Base-by-base conservation (phyloP, 1,284 basidiomycete species). In the Rhodotorula sp. region DNA sequence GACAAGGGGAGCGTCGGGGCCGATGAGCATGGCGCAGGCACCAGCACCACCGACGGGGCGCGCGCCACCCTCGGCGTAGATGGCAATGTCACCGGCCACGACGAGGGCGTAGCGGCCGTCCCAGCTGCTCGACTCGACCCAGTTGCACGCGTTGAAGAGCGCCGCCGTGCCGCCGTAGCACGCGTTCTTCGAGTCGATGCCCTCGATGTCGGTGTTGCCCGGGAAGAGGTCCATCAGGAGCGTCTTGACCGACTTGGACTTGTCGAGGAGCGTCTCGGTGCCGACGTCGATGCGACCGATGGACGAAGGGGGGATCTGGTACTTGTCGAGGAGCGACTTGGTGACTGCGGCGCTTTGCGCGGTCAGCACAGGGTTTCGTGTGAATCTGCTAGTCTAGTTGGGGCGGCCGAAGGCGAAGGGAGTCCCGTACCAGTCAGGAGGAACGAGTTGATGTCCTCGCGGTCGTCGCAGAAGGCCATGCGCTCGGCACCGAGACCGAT, bases 211-310 rank as follows among this genome's bases (percentile, higher is more conserved):
- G 79, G 88, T 89, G 88, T 99, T 99, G 75, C 93, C 96, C 58
- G 89, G 89, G 80, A 99, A 99, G 78, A 99, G 90, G 84, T 97
- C 92, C 96, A 99, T 99, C 74, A 99, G 88, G 70, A 93, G 89
- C 7, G 97, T 98, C 85, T 99, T 99, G 83, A 95, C 94, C 44
- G 96, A 93, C 85, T 99, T 99, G 74, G 94, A 96, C 86, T 99
- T 99, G 88, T 99, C 96, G 79, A 99, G 97, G 84, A 99, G 92
- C 65, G 97, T 98, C 84, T 99, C 97, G 46, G 97, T 99, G 71
- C 96, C 96, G 77, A 99, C 94, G 77, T 99, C 96, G 72, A 99
- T 88, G 77, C 96, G 93, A 71, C 96, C 96, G 81, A 99, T 96
- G 68, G 91, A 93, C 80, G 88, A 90, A 74, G 96, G 95, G 86